Percentiles rank a stretch among this genome's conserved stretches.
These are phyloP conservation scores for Mycena leptocephala DNA, from an alignment of 768 basidiomycete genomes.

Conservation along the genomic window DNA sequence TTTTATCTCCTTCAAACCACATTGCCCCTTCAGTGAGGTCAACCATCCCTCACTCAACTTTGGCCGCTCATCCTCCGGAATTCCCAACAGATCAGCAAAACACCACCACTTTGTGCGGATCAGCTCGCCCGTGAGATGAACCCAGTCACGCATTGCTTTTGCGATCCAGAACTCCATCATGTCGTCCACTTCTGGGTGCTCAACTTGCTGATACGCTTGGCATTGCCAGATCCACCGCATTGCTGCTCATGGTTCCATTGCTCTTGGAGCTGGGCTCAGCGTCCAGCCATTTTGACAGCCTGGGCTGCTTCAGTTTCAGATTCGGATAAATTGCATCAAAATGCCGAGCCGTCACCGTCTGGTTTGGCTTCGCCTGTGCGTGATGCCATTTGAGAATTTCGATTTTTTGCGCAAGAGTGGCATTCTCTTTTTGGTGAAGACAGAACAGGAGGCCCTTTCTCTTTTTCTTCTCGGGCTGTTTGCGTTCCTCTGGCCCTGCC, in stretches of 20 bases:
- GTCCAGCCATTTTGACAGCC: neutral
- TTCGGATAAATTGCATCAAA: neutral
- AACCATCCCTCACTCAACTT: conserved; percentile 55
- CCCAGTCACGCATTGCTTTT: conserved; percentile 48
- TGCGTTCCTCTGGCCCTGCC: too few relatives aligned
- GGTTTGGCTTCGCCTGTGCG: neutral
- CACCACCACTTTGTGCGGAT: too few relatives aligned
- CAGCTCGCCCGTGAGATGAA: conserved; percentile 23
- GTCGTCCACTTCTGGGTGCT: too few relatives aligned
- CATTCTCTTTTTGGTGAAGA: neutral
- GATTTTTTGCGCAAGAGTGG: neutral
- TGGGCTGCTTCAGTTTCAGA: neutral
- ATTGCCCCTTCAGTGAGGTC: conserved; percentile 37
- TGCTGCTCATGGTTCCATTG: neutral
- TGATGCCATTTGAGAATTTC: neutral
- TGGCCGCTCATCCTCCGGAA: conserved; percentile 51
- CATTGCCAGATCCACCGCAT: neutral
- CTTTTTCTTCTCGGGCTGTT: too few relatives aligned
- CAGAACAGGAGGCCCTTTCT: neutral
- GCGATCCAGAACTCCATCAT: too few relatives aligned
- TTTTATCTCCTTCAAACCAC: too few relatives aligned
- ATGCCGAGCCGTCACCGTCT: neutral
- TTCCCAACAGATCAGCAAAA: conserved; percentile 35
- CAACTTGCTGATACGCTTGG: neutral
- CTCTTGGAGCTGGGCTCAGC: neutral